Evolutionary conservation across 2,329 filamentous ascomycete genomes (phyloP), one percentile per base, ranked within the genome.

Genomic region (Xylariales sp.): DNA sequence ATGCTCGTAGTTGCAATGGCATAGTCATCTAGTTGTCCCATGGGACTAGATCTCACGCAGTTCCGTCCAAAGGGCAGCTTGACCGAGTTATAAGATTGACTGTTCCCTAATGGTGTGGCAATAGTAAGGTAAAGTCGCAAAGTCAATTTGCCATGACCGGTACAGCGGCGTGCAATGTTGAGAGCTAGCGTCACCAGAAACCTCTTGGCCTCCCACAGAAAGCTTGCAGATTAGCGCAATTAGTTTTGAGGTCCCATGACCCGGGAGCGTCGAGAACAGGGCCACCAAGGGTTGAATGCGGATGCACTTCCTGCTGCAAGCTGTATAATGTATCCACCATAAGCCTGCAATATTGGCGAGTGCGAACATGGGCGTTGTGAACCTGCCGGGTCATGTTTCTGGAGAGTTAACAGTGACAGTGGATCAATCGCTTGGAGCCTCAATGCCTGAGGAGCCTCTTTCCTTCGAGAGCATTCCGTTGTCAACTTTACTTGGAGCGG

Each of bases 211-310:
- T 8, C n/a, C n/a, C 8, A 15, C 18, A 14, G 18, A 27, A 27
- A 25, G 30, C 11, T 39, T 39, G 20, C 21, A 20, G 17, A 23
- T 29, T 39, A 39, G 37, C 37, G 37, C 14, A 39, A 19, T 32
- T 33, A 24, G 16, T 29, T n/a, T n/a, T 25, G 10, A 33, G 37
- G 37, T 39, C 37, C 18, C 29, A 33, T 39, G 37, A 39, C 37
- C 36, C n/a, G 23, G 23, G 27, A 21, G 37, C 33, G 33, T 39
- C 37, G 29, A 39, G 37, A 39, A 39, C 25, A 33, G 29, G 33
- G 37, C 37, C 37, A 39, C 37, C 30, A 28, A 24, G 37, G 29
- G 30, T 39, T 23, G 28, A 38, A 33, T 39, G 15, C 37, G 37
- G 29, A 15, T 18, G 21, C 18, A 27, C 15, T n/a, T 16, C 37